These are phyloP conservation scores for Hypsizygus marmoreus DNA, from an alignment of 768 basidiomycete species.

Conservation along the genomic window DNA sequence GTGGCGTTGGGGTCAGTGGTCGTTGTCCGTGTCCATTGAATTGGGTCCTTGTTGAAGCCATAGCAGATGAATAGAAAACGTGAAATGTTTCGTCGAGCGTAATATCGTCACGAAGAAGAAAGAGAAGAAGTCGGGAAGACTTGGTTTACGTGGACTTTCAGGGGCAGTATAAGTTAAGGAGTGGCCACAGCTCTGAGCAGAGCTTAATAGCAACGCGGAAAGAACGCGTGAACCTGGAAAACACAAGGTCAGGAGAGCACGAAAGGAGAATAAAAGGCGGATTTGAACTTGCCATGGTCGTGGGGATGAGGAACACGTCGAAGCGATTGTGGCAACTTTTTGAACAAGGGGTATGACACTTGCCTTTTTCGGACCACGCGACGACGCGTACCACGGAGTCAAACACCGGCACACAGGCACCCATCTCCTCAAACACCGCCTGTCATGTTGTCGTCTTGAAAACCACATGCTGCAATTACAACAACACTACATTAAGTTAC, in stretches of 20 bases:
- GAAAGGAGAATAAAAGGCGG: slow-evolving; percentile 11
- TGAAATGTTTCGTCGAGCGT: too few species aligned
- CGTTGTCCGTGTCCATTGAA: too few species aligned
- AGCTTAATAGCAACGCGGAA: slow-evolving; percentile 2
- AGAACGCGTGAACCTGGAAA: slow-evolving; percentile 7
- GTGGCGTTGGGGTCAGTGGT: too few species aligned
- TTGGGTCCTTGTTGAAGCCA: too few species aligned
- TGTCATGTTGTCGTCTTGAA: not conserved
- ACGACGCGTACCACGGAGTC: slow-evolving; percentile 16
- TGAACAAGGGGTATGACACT: slow-evolving; percentile 11
- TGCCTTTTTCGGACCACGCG: slow-evolving; percentile 17
- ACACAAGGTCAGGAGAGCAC: not conserved
- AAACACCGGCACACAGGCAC: slow-evolving; percentile 14
- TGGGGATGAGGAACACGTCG: not conserved
- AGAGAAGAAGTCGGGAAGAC: too few species aligned
- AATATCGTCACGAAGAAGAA: too few species aligned
- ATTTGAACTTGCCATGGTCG: slow-evolving; percentile 9
- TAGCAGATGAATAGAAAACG: too few species aligned
- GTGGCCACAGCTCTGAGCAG: too few species aligned
- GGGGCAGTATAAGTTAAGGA: too few species aligned
- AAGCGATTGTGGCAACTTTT: slow-evolving; percentile 8
- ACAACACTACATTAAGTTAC: slow-evolving; percentile 7
- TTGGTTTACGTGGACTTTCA: too few species aligned
- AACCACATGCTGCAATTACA: slow-evolving; percentile 5
- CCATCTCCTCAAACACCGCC: not conserved